phyloP scores from a whole-genome alignment of 805 yeast genomes.

The Lipomyces lipofer region DNA sequence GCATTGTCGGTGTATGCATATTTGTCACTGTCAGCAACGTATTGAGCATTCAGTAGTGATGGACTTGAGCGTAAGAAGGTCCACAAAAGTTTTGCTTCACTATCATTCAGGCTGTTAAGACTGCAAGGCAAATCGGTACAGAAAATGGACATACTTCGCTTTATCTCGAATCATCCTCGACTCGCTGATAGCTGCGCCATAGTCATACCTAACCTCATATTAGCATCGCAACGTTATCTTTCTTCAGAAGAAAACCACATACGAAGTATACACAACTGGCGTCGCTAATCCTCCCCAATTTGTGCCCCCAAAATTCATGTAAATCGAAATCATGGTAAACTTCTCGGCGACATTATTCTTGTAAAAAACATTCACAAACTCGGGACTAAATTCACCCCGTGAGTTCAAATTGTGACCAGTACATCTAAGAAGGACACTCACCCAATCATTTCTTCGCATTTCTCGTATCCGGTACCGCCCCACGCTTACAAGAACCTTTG shows the following conservation, averaged over 20 bases:
- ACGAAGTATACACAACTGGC: constrained; percentile 21
- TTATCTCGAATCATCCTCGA: constrained; percentile 16
- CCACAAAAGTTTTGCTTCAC: constrained; percentile 21
- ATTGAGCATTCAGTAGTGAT: constrained; percentile 8
- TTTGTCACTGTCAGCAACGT: constrained; percentile 10
- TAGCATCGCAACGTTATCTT: too few species aligned
- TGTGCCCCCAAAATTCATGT: constrained; percentile 24
- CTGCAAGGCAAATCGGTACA: neutral
- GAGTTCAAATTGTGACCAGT: too few species aligned
- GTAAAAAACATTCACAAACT: constrained; percentile 18
- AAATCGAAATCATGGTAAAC: constrained; percentile 19
- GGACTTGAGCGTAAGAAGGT: constrained; percentile 15
- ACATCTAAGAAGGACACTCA: too few species aligned
- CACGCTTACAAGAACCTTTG: too few species aligned
- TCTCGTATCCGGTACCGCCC: constrained; percentile 26
- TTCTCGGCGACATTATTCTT: constrained; percentile 18
- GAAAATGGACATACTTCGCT: constrained; percentile 4
- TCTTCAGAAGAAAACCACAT: too few species aligned
- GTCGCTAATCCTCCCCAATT: constrained; percentile 25
- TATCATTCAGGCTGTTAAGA: too few species aligned
- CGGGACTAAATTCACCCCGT: too few species aligned
- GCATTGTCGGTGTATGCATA: constrained; percentile 13
- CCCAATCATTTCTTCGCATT: constrained; percentile 11
- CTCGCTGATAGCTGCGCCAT: constrained; percentile 22
- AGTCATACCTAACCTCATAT: too few species aligned